These are phyloP conservation scores for Phytophthora hibernalis DNA, from an alignment of 352 stramenopile species.

Conservation along the genomic window DNA sequence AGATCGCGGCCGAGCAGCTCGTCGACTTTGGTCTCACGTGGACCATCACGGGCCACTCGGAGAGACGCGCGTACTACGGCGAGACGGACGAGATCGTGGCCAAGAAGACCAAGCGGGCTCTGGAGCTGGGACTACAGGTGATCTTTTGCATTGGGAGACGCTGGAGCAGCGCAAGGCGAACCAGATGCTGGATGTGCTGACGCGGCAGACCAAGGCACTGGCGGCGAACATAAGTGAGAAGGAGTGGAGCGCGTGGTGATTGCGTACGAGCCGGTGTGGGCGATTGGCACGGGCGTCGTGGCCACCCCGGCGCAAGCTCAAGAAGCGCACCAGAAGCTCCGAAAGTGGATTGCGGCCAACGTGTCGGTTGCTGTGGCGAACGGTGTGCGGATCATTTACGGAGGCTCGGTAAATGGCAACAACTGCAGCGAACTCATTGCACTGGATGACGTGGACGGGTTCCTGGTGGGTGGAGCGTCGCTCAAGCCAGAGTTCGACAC, in stretches of 20 bases:
- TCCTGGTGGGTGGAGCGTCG: slow-evolving; percentile 94
- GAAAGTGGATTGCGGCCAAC: slow-evolving; percentile 75
- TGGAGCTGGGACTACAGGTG: slow-evolving; percentile 90
- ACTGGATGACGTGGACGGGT: slow-evolving; percentile 90
- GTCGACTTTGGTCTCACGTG: slow-evolving; percentile 82
- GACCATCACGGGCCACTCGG: slow-evolving; percentile 93
- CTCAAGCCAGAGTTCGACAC: slow-evolving; percentile 93
- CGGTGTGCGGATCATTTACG: slow-evolving; percentile 91
- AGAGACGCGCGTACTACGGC: slow-evolving; percentile 92
- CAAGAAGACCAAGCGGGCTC: slow-evolving; percentile 92
- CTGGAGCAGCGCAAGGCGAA: slow-evolving; percentile 90
- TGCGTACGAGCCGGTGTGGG: slow-evolving; percentile 98
- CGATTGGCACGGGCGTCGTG: slow-evolving; percentile 97
- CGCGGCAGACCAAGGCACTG: slow-evolving; percentile 95
- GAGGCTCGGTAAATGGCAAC: slow-evolving; percentile 92
- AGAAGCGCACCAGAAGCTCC: slow-evolving; percentile 88
- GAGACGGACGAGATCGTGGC: slow-evolving; percentile 95
- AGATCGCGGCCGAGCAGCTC: slow-evolving; percentile 92
- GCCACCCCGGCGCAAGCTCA: slow-evolving; percentile 96
- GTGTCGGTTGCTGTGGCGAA: slow-evolving; percentile 76
- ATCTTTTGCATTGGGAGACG: slow-evolving; percentile 99
- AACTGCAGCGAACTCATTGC: slow-evolving; percentile 92
- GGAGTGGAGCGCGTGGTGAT: slow-evolving; percentile 91
- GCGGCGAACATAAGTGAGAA: slow-evolving; percentile 85
- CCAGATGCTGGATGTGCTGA: slow-evolving; percentile 94